Evolutionary conservation across 2,329 filamentous ascomycete species (phyloP), one percentile per base, ranked within the genome.

Genomic region (Aspergillus viridinutans): DNA sequence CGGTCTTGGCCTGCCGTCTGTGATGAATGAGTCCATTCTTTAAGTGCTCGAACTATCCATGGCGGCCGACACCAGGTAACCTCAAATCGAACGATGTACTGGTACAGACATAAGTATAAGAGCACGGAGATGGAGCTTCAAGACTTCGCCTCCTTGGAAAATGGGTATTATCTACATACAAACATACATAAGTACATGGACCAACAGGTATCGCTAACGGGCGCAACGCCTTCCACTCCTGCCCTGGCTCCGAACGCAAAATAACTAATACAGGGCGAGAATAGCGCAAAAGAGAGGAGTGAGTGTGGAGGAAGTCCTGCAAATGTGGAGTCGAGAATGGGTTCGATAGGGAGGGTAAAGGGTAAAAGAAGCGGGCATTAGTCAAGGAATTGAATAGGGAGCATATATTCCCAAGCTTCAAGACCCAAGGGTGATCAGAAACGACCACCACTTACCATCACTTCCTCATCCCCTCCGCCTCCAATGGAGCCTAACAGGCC

Each of bases 401-500:
- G 32, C 5, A 50, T 23, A 25, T 42, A 53, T 8, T 8, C 21
- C 20, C 23, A 20, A 35, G 23, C 6, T 51, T 45, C 32, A 25
- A 20, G 4, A 52, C 14, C 14, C 5, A 17, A 17, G 5, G 32
- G 5, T 38, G 6, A 38, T 59, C 66, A 73, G 56, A 73, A 73
- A n/a, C 65, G 67, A 20, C 70, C 70, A 32, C 70, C 66, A 32
- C 66, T 71, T 14, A 65, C 56, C 48, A 69, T 65, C 28, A 69
- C 60, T 23, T 73, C 73, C 17, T 76, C 74, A 47, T 76, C 74
- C 28, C 62, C 68, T 35, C 66, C 65, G 7, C 70, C 72, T 17
- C 74, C 62, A 3, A 71, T 62, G 38, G 71, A 71, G 47, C 77
- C 76, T 28, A 80, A 69, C 35, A 79, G 68, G 50, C 70, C 74